Base-by-base conservation (phyloP, 108 stramenopile species). In the Fragilariopsis cylindrus region DNA sequence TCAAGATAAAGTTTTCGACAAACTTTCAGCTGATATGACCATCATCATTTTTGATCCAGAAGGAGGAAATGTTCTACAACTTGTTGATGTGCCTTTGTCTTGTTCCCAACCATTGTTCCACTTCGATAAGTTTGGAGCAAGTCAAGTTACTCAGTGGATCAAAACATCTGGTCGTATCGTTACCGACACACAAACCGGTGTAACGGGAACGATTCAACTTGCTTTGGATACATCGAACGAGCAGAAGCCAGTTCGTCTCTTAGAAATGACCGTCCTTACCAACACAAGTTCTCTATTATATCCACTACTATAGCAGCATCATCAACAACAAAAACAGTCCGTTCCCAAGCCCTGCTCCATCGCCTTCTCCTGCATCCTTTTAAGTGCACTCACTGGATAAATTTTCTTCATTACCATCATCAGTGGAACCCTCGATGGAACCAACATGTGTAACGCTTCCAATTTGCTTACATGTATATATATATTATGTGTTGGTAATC, bases 21-120 rank as follows among this genome's bases (percentile, higher is more conserved):
- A 52, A 30, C 67, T 68, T 52, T 68, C 67, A 9, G 67, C 67
- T 68, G 67, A 68, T 21, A 68, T 68, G 65, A 46, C 44, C 19
- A 53, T 63, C 74, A 57, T 0, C 0, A 13, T 41, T 40, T 65
- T n/a, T 19, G 50, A 53, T 40, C 0, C 30, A 30, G 30, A 30
- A 30, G 69, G 47, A 62, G 48, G 68, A 7, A 50, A 69, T 64
- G 58, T 64, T 63, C 39, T 79, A 6, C 72, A 79, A 47, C 9
- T 12, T 46, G 48, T 69, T 18, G 7, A 50, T 9, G 49, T 69
- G 21, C 72, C 68, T 49, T 72, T 71, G 48, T 79, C 78, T 50
- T 79, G 65, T 54, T 79, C 78, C 5, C 72, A 79, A 46, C 1
- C 62, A 19, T 60, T 79, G 55, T 79, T 65, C 58, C 72, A 70